Base-by-base conservation (phyloP, 176 grass and related monocot species). In the Oryza meridionalis region DNA sequence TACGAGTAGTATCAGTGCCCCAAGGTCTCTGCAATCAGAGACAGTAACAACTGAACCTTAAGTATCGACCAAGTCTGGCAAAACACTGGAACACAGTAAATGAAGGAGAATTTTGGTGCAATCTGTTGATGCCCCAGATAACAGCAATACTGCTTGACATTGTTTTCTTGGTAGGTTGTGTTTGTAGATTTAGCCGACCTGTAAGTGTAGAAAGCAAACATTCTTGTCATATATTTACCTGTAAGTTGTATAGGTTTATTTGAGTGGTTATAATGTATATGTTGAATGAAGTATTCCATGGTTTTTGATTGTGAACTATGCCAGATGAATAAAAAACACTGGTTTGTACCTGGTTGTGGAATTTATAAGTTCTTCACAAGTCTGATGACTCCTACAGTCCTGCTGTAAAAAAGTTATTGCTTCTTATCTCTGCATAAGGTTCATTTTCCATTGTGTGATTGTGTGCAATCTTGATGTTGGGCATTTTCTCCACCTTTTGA, bases 31-130 rank as follows among this genome's bases (percentile, higher is more conserved):
- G 76, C 89, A 87, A 75, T 70, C 50, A 68, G 88, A 86, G 84
- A 86, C 69, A 83, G 80, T 90, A 88, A 68, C 86, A 88, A 84
- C 74, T 76, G 87, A 92, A 88, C 72, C 79, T 78, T 83, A 88
- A 81, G 49, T 83, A 75, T 58, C 42, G 73, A 86, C 78, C 61
- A 92, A 75, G 86, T 79, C 75, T 53, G 61, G 75, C 73, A 70
- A 86, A 90, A 79, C 21, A 7, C 51, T 64, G 84, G 50, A 90
- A 80, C 78, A 72, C 45, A 69, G 70, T 82, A 80, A 61, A 44
- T 49, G 81, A 75, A 71, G 80, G 84, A 85, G 69, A 86, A 75
- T 65, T 83, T 92, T 44, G 81, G 81, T 59, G 63, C 82, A 69
- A 79, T 70, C 65, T 86, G 73, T 86, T 79, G 84, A 76, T 80